Evolutionary conservation across 208 protist genomes (phyloP).

Genomic region (Leptomonas seymouri): DNA sequence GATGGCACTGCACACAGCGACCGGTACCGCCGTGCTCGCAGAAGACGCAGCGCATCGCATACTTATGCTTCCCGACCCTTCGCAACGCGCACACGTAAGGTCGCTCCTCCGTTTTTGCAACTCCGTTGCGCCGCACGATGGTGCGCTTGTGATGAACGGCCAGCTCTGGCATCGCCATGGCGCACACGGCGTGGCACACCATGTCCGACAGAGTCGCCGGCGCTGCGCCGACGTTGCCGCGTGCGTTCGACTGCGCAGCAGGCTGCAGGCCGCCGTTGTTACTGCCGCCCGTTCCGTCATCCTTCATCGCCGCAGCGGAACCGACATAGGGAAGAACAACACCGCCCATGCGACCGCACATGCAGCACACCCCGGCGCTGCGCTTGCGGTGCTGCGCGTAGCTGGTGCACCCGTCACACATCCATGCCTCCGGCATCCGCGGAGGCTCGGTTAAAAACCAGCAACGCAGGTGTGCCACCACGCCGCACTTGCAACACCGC

Average conservation of each 20-base stretch:
- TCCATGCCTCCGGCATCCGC: slow-evolving; percentile 44
- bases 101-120: slow-evolving; percentile 38
- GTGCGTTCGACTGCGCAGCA: not conserved
- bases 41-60: slow-evolving; percentile 53
- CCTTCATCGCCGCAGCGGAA: slow-evolving; percentile 9
- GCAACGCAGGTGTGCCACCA: slow-evolving; percentile 60
- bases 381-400: slow-evolving; percentile 31
- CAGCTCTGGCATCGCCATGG: slow-evolving; percentile 61
- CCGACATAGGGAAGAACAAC: slow-evolving; percentile 59
- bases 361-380: slow-evolving; percentile 38
- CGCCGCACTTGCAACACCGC: slow-evolving; percentile 54
- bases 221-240: slow-evolving; percentile 6
- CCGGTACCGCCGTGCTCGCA: slow-evolving; percentile 51
- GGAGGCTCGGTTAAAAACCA: slow-evolving; percentile 59
- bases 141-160: slow-evolving; percentile 35
- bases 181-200: slow-evolving; percentile 70
- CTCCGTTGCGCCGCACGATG: slow-evolving; percentile 29
- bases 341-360: slow-evolving; percentile 63
- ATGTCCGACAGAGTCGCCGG: slow-evolving; percentile 20
- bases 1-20: slow-evolving; percentile 49
- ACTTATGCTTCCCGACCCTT: slow-evolving; percentile 39
- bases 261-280: not conserved
- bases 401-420: slow-evolving; percentile 61
- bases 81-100: slow-evolving; percentile 41
- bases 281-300: slow-evolving; percentile 5